phyloP scores from a whole-genome alignment of 225 moss, liverwort and hornwort genomes.

The Sphagnum tenellum region DNA sequence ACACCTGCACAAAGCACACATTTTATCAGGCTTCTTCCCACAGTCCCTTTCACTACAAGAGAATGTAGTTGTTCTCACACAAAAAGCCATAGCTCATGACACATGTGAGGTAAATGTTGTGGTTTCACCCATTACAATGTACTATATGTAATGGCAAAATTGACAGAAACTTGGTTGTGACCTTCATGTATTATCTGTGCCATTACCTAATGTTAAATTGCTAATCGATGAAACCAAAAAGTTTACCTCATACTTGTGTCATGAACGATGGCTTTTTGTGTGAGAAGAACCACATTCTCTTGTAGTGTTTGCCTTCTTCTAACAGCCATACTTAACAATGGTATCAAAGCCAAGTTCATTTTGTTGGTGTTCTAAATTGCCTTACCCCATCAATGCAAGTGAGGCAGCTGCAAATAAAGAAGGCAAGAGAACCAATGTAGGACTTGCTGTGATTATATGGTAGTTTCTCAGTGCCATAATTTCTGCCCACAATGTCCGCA shows the following conservation, averaged over 20 bases:
- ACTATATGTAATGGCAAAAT: too few species aligned
- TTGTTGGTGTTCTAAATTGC: neutral
- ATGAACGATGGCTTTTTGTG: neutral
- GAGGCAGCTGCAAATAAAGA: slow-evolving; percentile 59
- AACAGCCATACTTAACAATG: too few species aligned
- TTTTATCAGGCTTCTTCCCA: neutral
- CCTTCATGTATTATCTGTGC: too few species aligned
- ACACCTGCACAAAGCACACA: slow-evolving; percentile 30
- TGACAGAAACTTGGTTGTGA: too few species aligned
- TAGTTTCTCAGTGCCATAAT: slow-evolving; percentile 53
- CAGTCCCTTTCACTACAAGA: neutral
- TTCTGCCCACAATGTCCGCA: slow-evolving; percentile 81
- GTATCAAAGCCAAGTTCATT: too few species aligned
- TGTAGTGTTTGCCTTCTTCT: neutral
- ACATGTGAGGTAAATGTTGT: too few species aligned
- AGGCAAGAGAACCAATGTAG: slow-evolving; percentile 42
- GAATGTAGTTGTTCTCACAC: too few species aligned
- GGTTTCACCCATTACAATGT: too few species aligned
- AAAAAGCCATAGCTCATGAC: too few species aligned
- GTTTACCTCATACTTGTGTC: too few species aligned
- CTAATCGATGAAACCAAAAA: too few species aligned
- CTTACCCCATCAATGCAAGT: slow-evolving; percentile 53
- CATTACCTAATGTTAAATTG: too few species aligned
- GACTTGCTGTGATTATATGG: slow-evolving; percentile 67
- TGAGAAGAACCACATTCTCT: neutral